Percentiles rank a stretch among this genome's conserved stretches.
Evolutionary conservation across 2,329 filamentous ascomycete species (phyloP).

Genomic region (Curvularia eragrostidis): DNA sequence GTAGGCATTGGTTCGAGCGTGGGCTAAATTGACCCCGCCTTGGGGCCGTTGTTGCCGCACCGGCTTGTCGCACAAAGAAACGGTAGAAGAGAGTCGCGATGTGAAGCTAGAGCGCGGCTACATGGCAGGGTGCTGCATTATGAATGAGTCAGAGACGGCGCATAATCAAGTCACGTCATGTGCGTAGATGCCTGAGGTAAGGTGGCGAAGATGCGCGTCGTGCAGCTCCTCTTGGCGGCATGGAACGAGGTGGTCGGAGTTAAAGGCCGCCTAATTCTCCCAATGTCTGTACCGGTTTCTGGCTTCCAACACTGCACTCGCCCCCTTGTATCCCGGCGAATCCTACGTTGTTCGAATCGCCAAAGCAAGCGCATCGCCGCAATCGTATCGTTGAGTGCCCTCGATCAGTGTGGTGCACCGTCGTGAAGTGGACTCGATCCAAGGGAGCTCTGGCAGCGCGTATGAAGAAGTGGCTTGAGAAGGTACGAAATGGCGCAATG

Average conservation of each 20-base stretch:
- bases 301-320: constrained; percentile 10
- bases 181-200: constrained; percentile 10
- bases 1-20: constrained; percentile 7
- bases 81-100: not conserved
- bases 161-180: constrained; percentile 15
- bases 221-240: constrained; percentile 16
- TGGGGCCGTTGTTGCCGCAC: constrained; percentile 1
- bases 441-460: constrained; percentile 9
- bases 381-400: constrained; percentile 3
- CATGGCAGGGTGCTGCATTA: not conserved
- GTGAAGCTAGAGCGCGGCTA: not conserved
- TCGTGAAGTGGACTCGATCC: constrained; percentile 8
- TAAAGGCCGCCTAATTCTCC: constrained; percentile 27
- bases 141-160: constrained; percentile 25
- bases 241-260: constrained; percentile 24
- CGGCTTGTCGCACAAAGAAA: not conserved
- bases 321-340: not conserved
- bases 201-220: constrained; percentile 10
- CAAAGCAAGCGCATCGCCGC: constrained; percentile 10
- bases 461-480: constrained; percentile 9
- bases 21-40: constrained; percentile 12
- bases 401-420: not conserved
- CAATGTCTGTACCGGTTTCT: constrained; percentile 9
- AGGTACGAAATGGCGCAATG: constrained; percentile 10
- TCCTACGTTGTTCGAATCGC: constrained; percentile 9